Evolutionary conservation across 208 protist genomes (phyloP).

Genomic region (Entamoeba nuttalli): DNA sequence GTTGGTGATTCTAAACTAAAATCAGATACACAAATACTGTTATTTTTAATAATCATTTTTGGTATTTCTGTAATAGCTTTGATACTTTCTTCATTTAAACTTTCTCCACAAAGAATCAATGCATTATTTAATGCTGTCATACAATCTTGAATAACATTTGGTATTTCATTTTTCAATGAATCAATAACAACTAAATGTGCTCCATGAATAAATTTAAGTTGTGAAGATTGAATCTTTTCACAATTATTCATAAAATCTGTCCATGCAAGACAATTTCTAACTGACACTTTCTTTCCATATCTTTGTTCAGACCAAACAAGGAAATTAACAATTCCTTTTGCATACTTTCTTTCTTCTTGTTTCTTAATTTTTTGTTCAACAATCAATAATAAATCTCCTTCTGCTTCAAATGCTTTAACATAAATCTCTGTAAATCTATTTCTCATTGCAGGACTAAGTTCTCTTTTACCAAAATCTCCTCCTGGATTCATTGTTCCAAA

Average conservation of each 20-base stretch:
- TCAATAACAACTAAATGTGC: neutral
- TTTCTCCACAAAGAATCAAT: neutral
- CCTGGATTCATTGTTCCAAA: constrained; percentile 99
- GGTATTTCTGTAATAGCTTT: neutral
- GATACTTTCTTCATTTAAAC: neutral
- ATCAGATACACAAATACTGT: neutral
- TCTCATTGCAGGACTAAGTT: constrained; percentile 92
- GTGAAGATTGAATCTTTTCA: neutral
- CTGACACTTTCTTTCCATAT: neutral
- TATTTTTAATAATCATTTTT: neutral
- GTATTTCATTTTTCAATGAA: neutral
- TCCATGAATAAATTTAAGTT: constrained; percentile 2
- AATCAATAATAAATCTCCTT: constrained; percentile 72
- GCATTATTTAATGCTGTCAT: neutral
- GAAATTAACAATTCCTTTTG: neutral
- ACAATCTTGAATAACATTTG: neutral
- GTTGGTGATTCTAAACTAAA: neutral
- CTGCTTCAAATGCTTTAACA: constrained; percentile 55
- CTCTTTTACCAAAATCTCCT: constrained; percentile 99
- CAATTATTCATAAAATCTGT: constrained; percentile 7
- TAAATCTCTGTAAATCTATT: constrained; percentile 99
- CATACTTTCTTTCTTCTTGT: neutral
- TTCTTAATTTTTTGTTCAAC: constrained; percentile 41
- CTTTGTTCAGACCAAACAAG: neutral
- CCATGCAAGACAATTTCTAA: neutral